Evolutionary conservation across 176 grass and related monocot species (phyloP).

Genomic region (Guadua angustifolia): DNA sequence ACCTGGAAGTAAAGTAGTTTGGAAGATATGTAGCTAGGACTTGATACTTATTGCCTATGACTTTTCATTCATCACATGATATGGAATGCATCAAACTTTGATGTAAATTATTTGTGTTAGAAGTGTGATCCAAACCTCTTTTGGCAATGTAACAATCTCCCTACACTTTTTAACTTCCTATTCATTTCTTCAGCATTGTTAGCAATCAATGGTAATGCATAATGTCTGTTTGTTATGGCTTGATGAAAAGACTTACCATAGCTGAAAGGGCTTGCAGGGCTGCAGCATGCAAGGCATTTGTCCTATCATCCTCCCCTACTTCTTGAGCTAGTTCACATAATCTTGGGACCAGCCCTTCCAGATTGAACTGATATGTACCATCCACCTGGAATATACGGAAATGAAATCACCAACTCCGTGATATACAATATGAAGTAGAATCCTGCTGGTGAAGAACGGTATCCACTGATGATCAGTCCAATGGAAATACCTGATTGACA

Average conservation of each 20-base stretch:
- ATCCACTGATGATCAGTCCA: slow-evolving; percentile 21
- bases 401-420: slow-evolving; percentile 27
- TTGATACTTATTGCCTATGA: slow-evolving; percentile 22
- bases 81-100: slow-evolving; percentile 37
- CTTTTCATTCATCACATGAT: slow-evolving; percentile 13
- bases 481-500: slow-evolving; percentile 74
- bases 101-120: slow-evolving; percentile 3
- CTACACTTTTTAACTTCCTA: not conserved
- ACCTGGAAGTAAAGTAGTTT: too few species aligned
- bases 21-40: slow-evolving; percentile 2
- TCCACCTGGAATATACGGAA: slow-evolving; percentile 74
- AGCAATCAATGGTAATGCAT: not conserved
- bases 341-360: slow-evolving; percentile 87
- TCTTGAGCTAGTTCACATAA: slow-evolving; percentile 91
- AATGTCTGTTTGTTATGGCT: slow-evolving; percentile 24
- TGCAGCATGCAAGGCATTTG: slow-evolving; percentile 54
- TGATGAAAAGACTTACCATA: slow-evolving; percentile 60
- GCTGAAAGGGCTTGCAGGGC: slow-evolving; percentile 86
- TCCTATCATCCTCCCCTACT: slow-evolving; percentile 72
- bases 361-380: slow-evolving; percentile 97
- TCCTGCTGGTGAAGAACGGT: slow-evolving; percentile 20
- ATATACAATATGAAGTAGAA: slow-evolving; percentile 16
- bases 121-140: slow-evolving; percentile 20
- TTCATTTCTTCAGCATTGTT: slow-evolving; percentile 15
- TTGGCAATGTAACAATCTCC: slow-evolving; percentile 9